These are phyloP conservation scores for Podila minutissima DNA, from an alignment of 192 early-diverging fungal species.

Conservation along the genomic window DNA sequence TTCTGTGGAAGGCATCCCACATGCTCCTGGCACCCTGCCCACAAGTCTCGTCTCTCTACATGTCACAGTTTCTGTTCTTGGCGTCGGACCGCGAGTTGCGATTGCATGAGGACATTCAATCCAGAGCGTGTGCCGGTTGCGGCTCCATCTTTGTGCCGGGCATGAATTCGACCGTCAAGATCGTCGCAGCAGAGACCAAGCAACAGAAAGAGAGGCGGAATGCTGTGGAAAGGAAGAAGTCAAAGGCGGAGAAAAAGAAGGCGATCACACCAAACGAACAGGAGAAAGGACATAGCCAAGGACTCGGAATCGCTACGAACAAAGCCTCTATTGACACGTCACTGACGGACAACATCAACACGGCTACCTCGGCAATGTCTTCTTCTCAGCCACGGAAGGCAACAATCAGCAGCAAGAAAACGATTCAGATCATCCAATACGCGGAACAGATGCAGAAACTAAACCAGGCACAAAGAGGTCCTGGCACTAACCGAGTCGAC, in stretches of 20 bases:
- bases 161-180: conserved; percentile 47
- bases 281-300: not conserved
- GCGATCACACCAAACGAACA: not conserved
- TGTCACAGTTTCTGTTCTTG: conserved; percentile 53
- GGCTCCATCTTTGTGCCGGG: conserved; percentile 58
- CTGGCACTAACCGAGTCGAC: not conserved
- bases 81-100: conserved; percentile 44
- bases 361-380: too few relatives aligned
- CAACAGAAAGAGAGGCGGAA: conserved; percentile 25
- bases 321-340: not conserved
- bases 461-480: conserved; percentile 12
- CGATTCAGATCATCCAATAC: conserved; percentile 22
- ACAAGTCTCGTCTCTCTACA: conserved; percentile 53
- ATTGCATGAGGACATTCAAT: conserved; percentile 54
- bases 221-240: conserved; percentile 7
- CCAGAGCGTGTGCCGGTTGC: conserved; percentile 52
- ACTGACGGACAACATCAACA: not conserved
- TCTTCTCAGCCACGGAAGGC: too few relatives aligned
- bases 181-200: conserved; percentile 30
- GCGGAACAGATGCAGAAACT: conserved; percentile 15
- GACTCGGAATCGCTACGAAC: not conserved
- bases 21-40: conserved; percentile 44
- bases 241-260: conserved; percentile 22
- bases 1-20: conserved; percentile 59
- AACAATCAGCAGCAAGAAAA: conserved; percentile 12